Evolutionary conservation across 257 asterid species (phyloP).

Genomic region (Capsicum pubescens): DNA sequence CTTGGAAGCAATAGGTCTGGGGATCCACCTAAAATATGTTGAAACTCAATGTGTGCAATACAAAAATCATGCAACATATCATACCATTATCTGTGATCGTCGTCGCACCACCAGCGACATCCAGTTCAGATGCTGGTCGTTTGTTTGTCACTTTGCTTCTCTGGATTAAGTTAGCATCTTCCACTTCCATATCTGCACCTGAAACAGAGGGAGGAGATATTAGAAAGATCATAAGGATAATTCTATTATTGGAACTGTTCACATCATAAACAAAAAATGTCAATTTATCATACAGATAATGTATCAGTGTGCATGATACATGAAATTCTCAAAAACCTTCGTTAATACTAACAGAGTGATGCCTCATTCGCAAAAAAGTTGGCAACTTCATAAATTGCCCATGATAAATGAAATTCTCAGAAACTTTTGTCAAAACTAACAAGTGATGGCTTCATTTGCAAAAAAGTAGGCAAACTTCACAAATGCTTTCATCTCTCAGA

Average conservation of each 20-base stretch:
- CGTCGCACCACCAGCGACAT: constrained; percentile 10
- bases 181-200: constrained; percentile 31
- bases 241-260: not conserved
- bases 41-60: not conserved
- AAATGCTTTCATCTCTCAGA: not conserved
- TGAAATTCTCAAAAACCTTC: not conserved
- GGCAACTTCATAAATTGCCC: not conserved
- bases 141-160: constrained; percentile 39
- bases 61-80: constrained; percentile 4
- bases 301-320: not conserved
- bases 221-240: not conserved
- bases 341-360: not conserved
- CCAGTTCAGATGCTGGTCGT: constrained; percentile 43
- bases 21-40: not conserved
- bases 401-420: not conserved
- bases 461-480: not conserved
- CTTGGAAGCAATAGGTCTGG: not conserved
- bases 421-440: not conserved
- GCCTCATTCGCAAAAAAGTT: not conserved
- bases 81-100: constrained; percentile 35
- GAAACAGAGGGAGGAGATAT: constrained; percentile 10
- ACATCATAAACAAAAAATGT: not conserved
- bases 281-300: not conserved
- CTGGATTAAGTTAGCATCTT: constrained; percentile 23
- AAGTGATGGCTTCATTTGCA: not conserved